A percentile compares a stretch with the other conserved stretches of the same genome.
Evolutionary conservation across 371 early-diverging fungal species (phyloP).

Genomic region (Lichtheimia ramosa): DNA sequence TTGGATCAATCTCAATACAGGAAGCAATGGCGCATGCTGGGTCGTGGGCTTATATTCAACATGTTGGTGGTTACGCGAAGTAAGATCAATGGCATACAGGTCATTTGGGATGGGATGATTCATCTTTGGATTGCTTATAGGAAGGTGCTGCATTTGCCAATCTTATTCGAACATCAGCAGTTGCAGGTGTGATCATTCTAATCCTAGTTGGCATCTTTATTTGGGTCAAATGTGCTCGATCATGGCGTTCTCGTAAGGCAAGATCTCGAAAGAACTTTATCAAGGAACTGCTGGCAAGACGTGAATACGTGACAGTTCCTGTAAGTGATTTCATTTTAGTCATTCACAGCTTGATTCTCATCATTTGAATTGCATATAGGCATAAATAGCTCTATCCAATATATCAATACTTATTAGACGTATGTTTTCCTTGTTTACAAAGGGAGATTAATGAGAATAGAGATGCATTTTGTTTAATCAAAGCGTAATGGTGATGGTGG

Average conservation of each 20-base stretch:
- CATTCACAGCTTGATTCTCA: not conserved
- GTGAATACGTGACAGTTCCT: slow-evolving; percentile 47
- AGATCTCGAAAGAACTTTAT: slow-evolving; percentile 31
- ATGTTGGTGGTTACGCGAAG: slow-evolving; percentile 42
- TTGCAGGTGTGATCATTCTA: slow-evolving; percentile 38
- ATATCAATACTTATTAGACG: no score
- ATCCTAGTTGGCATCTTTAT: slow-evolving; percentile 35
- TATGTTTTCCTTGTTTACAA: no score
- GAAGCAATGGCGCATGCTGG: slow-evolving; percentile 28
- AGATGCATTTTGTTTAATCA: no score
- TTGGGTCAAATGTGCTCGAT: slow-evolving; percentile 43
- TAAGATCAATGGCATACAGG: slow-evolving; percentile 5
- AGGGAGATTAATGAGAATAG: no score
- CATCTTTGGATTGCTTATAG: not conserved
- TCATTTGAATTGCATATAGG: no score
- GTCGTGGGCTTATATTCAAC: slow-evolving; percentile 29
- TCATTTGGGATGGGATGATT: not conserved
- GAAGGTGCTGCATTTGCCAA: slow-evolving; percentile 13
- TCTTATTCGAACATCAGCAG: slow-evolving; percentile 36
- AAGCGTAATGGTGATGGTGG: no score
- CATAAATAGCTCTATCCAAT: no score
- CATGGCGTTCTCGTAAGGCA: slow-evolving; percentile 36
- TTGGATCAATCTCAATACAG: slow-evolving; percentile 43
- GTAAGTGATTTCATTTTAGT: slow-evolving; percentile 22
- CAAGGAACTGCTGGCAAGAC: slow-evolving; percentile 27